phyloP scores from a whole-genome alignment of 805 yeast genomes.

The Saturnispora besseyi region DNA sequence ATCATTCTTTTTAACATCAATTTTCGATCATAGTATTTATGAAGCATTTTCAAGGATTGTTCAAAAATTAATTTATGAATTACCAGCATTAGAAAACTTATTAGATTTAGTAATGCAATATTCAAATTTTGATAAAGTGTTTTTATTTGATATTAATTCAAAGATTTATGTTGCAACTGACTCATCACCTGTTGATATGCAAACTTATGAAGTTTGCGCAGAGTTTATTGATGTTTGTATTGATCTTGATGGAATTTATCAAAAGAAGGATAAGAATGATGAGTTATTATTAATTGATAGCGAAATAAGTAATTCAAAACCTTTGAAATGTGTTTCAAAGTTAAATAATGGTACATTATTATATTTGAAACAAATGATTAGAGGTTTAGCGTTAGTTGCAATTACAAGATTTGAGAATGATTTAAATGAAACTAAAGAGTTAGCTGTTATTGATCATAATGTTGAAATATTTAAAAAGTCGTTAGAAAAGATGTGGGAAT shows the following conservation, averaged over 20 bases:
- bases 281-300: not conserved
- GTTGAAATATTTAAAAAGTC: slow-evolving; percentile 72
- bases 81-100: slow-evolving; percentile 81
- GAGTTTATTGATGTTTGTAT: slow-evolving; percentile 93
- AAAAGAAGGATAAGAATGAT: slow-evolving; percentile 12
- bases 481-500: slow-evolving; percentile 62
- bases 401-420: slow-evolving; percentile 60
- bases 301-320: slow-evolving; percentile 11
- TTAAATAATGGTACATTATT: slow-evolving; percentile 78
- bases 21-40: slow-evolving; percentile 90
- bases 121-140: slow-evolving; percentile 86
- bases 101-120: slow-evolving; percentile 83
- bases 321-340: slow-evolving; percentile 52
- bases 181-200: slow-evolving; percentile 90
- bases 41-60: slow-evolving; percentile 93
- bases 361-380: slow-evolving; percentile 82
- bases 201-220: slow-evolving; percentile 93
- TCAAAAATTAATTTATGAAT: slow-evolving; percentile 81
- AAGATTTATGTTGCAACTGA: slow-evolving; percentile 95
- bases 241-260: slow-evolving; percentile 71
- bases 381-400: slow-evolving; percentile 88
- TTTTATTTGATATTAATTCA: slow-evolving; percentile 82
- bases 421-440: slow-evolving; percentile 34
- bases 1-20: slow-evolving; percentile 84
- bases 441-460: slow-evolving; percentile 79